Conservation (phyloP, 2,329 filamentous ascomycete species). For the Simplicillium aogashimaense region DNA sequence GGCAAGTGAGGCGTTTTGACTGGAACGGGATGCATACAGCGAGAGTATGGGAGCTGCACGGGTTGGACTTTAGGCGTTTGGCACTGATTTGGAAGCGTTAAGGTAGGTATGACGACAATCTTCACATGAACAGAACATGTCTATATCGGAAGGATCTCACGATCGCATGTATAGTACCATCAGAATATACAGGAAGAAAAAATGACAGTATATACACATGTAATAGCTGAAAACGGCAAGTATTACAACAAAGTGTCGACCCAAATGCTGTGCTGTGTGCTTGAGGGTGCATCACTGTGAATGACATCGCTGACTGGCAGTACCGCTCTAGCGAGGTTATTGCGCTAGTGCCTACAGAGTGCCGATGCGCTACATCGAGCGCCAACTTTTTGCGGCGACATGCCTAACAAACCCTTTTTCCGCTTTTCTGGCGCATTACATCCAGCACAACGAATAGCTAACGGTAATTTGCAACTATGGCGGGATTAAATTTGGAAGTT, state of each 20-base stretch:
- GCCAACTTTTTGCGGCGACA: background rate
- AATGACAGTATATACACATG: background rate
- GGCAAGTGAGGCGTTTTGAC: background rate
- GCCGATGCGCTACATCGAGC: background rate
- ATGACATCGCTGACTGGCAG: constrained; percentile 1
- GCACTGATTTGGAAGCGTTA: too few species aligned
- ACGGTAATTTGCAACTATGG: constrained; percentile 46
- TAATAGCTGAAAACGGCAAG: too few species aligned
- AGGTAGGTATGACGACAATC: too few species aligned
- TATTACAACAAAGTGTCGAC: too few species aligned
- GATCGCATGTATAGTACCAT: background rate
- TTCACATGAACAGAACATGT: too few species aligned
- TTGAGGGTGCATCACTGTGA: too few species aligned
- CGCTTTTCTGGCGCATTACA: background rate
- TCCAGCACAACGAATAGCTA: background rate
- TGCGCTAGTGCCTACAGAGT: background rate
- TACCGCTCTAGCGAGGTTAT: constrained; percentile 13
- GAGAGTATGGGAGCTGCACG: too few species aligned
- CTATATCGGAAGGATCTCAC: background rate
- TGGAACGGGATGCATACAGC: background rate
- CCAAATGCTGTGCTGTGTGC: too few species aligned
- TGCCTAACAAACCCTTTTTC: too few species aligned
- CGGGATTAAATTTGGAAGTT: constrained; percentile 82
- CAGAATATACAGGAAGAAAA: background rate
- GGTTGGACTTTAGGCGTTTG: too few species aligned